Conservation (phyloP, 768 basidiomycete genomes). For the Inosperma sp. region DNA sequence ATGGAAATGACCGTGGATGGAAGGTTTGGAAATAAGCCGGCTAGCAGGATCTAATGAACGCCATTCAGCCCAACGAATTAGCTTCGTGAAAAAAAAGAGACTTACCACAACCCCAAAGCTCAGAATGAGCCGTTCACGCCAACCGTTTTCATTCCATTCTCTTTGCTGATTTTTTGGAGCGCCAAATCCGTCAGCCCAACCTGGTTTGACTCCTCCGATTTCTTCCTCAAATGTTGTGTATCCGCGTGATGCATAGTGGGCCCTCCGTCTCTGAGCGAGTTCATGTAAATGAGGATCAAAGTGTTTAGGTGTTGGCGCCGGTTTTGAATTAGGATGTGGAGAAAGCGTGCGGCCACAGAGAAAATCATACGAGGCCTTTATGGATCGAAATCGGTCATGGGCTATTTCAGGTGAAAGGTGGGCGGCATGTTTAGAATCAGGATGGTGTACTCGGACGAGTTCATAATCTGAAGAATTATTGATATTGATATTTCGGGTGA, state of each 20-base stretch:
- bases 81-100: slow-evolving; percentile 4
- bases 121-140: slow-evolving; percentile 50
- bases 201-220: slow-evolving; percentile 11
- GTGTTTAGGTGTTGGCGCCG: slow-evolving; percentile 14
- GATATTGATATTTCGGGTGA: neutral
- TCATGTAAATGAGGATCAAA: slow-evolving; percentile 49
- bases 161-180: slow-evolving; percentile 24
- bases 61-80: neutral
- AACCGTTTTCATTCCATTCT: slow-evolving; percentile 37
- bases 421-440: slow-evolving; percentile 51
- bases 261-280: slow-evolving; percentile 45
- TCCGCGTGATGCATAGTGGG: slow-evolving; percentile 33
- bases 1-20: slow-evolving; percentile 14
- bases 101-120: slow-evolving; percentile 46
- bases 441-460: slow-evolving; percentile 66
- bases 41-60: slow-evolving; percentile 36
- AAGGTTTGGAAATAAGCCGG: slow-evolving; percentile 39
- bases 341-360: slow-evolving; percentile 38
- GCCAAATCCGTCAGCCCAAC: slow-evolving; percentile 20
- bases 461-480: slow-evolving; percentile 55
- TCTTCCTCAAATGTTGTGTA: slow-evolving; percentile 13
- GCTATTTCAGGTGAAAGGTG: slow-evolving; percentile 40
- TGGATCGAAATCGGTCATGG: slow-evolving; percentile 59
- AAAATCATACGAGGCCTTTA: slow-evolving; percentile 59
- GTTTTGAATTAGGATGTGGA: slow-evolving; percentile 16